A percentile compares a stretch with the other conserved stretches of the same genome.
Evolutionary conservation across 192 early-diverging fungal genomes (phyloP).

Genomic region (Coemansia sp.): DNA sequence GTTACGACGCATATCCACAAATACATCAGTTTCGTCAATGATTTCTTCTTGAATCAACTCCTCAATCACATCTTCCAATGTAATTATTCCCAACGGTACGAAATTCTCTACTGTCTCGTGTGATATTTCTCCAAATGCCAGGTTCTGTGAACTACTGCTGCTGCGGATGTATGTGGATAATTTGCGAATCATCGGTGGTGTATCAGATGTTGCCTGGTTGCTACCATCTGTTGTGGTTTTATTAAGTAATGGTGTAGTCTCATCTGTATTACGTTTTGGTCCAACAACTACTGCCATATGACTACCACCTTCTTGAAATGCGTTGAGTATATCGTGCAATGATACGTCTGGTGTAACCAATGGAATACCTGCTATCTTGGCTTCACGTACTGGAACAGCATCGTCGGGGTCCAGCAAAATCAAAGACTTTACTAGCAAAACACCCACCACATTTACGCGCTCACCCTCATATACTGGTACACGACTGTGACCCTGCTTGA

Average conservation of each 20-base stretch:
- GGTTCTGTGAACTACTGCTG: slow-evolving; percentile 1
- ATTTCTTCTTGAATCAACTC: slow-evolving; percentile 83
- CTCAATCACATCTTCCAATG: slow-evolving; percentile 82
- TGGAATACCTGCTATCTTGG: slow-evolving; percentile 54
- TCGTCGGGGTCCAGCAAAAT: slow-evolving; percentile 75
- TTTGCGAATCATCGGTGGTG: slow-evolving; percentile 33
- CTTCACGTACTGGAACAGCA: slow-evolving; percentile 61
- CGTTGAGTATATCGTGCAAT: slow-evolving; percentile 73
- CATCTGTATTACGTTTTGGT: neutral
- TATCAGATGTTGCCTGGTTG: neutral
- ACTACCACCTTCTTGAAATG: slow-evolving; percentile 79
- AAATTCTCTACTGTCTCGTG: slow-evolving; percentile 33
- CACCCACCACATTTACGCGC: slow-evolving; percentile 68
- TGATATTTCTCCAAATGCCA: slow-evolving; percentile 21
- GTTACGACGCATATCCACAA: slow-evolving; percentile 52
- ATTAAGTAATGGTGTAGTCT: slow-evolving; percentile 24
- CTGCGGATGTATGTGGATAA: slow-evolving; percentile 41
- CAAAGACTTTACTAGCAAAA: slow-evolving; percentile 73
- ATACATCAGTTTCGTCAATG: slow-evolving; percentile 77
- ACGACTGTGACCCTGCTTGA: slow-evolving; percentile 69
- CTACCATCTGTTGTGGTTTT: neutral
- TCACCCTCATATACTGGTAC: slow-evolving; percentile 70
- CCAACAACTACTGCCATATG: slow-evolving; percentile 65
- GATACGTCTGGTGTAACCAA: slow-evolving; percentile 49
- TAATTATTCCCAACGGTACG: slow-evolving; percentile 69